Evolutionary conservation across 2,329 filamentous ascomycete genomes (phyloP).

Genomic region (Teratosphaeria zuluensis): DNA sequence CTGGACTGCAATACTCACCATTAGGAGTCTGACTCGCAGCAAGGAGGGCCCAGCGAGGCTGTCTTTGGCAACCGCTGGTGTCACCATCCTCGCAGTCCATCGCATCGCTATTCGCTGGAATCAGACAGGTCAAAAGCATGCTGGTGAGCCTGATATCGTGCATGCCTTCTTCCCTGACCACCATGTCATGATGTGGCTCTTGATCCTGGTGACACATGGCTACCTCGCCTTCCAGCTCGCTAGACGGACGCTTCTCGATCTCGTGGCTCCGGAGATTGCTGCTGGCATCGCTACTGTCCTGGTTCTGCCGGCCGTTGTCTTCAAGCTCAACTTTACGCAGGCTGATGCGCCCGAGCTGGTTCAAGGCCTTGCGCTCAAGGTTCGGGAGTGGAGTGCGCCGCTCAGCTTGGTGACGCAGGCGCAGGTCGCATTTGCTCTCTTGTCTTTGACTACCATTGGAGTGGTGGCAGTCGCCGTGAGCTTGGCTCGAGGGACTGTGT

Average conservation of each 20-base stretch:
- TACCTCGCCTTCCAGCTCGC: constrained; percentile 43
- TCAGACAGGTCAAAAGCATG: constrained; percentile 92
- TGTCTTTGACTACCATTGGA: constrained; percentile 24
- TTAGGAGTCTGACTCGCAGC: background rate
- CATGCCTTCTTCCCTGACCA: constrained; percentile 57
- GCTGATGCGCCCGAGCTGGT: constrained; percentile 73
- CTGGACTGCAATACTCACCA: constrained; percentile 44
- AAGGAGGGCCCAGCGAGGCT: background rate
- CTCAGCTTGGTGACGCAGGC: constrained; percentile 28
- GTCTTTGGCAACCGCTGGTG: constrained; percentile 8
- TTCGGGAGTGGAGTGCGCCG: constrained; percentile 17
- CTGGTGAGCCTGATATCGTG: constrained; percentile 80
- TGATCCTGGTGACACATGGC: constrained; percentile 62
- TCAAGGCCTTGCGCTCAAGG: constrained; percentile 34
- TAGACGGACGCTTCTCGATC: constrained; percentile 16
- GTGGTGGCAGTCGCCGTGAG: constrained; percentile 14
- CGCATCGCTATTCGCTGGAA: constrained; percentile 76
- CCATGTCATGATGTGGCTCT: constrained; percentile 60
- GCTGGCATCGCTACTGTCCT: constrained; percentile 32
- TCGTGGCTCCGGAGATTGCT: constrained; percentile 19
- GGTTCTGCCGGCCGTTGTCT: constrained; percentile 55
- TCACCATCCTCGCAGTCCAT: constrained; percentile 46
- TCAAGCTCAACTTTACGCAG: constrained; percentile 82
- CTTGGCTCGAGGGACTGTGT: constrained; percentile 7
- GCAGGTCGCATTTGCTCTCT: constrained; percentile 28